Base-by-base conservation (phyloP, 2,329 filamentous ascomycete species). In the Diaporthe vaccinii region DNA sequence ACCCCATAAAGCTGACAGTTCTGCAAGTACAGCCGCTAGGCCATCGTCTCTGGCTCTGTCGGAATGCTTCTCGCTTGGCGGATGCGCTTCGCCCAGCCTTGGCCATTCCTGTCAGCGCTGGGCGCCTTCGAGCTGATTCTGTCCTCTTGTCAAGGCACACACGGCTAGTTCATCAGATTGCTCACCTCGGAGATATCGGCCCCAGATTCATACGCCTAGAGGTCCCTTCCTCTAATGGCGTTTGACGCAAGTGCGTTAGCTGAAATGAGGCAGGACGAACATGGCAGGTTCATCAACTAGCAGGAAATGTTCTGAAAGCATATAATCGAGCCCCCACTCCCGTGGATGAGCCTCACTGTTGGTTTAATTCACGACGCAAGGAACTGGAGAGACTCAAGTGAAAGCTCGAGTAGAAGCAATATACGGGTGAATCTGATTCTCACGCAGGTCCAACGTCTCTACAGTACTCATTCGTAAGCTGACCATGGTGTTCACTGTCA, bases 21-120 rank as follows among this genome's bases (percentile, higher is more conserved):
- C 65, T 53, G 65, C 31, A 53, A 39, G 46, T 7, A 44, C 3
- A 46, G 46, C 44, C 46, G 62, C 28, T 53, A 17, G 17, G 53
- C 7, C 20, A 51, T 20, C 31, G n/a, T 36, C 4, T 51, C 46
- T 68, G 62, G 44, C 46, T 53, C n/a, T 36, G 62, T 51, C 62
- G 65, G 44, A 36, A 28, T 53, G 34, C 46, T 10, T 39, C 49
- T 53, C 22, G 44, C 46, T 68, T 53, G 65, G 65, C 46, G 34
- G 15, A 49, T 20, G 31, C 28, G 20, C 62, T 68, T n/a, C 31
- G 65, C 46, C 31, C 49, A 39, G 65, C 65, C 46, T 53, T 68
- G 46, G 46, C 49, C 49, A 53, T 53, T 53, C 46, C 22, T 68
- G 46, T 68, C 65, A 31, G 46, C 15, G 25, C 65, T 53, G 31